Conservation (phyloP, 805 yeast genomes). For the Nakazawaea laoshanensis region DNA sequence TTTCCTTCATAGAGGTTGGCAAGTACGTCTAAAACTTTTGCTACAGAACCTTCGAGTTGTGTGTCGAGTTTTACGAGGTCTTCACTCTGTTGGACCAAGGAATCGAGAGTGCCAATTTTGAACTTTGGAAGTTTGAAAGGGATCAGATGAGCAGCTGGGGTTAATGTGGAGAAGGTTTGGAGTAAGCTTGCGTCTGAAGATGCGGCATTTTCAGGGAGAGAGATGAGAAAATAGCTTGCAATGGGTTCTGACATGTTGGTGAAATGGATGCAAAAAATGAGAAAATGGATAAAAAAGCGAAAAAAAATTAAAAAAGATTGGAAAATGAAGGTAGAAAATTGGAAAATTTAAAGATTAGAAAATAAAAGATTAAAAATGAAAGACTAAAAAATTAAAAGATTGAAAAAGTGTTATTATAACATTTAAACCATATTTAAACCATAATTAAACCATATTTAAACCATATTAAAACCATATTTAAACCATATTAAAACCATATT, state of each 20-base stretch:
- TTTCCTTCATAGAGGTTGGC: conserved; percentile 31
- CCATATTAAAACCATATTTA: no score
- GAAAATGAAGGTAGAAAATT: no score
- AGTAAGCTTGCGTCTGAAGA: conserved; percentile 26
- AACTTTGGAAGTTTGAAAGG: conserved; percentile 68
- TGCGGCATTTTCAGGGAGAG: conserved; percentile 42
- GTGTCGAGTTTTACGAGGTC: conserved; percentile 76
- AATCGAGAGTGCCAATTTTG: conserved; percentile 92
- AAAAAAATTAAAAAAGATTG: no score
- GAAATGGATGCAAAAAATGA: no score
- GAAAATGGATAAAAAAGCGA: no score
- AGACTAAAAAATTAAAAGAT: no score
- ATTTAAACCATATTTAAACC: no score
- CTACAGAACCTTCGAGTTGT: conserved; percentile 62
- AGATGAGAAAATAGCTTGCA: conserved; percentile 44
- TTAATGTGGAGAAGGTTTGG: conserved; percentile 56
- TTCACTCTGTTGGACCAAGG: conserved; percentile 83
- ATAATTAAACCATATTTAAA: no score
- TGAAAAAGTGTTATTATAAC: no score
- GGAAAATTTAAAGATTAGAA: no score
- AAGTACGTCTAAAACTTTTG: conserved; percentile 72
- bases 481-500: no score
- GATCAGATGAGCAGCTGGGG: conserved; percentile 19
- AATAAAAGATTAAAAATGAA: no score
- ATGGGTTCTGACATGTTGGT: conserved; percentile 22